Conservation (phyloP, 345 rosid species). For the Noccaea bulbosa region DNA sequence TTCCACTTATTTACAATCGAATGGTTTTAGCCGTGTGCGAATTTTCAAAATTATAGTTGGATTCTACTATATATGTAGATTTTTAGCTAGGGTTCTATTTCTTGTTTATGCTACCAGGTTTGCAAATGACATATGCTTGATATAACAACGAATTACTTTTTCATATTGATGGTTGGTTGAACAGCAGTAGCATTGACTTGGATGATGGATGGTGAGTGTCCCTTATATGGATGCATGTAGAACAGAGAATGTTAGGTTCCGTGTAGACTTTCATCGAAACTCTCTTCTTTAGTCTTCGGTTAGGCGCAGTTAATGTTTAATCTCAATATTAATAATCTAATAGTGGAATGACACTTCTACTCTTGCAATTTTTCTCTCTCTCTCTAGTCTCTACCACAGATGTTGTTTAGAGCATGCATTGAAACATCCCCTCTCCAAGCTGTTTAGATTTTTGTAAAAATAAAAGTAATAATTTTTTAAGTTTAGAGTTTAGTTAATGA, state of each 20-base stretch:
- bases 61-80: neutral
- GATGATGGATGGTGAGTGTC: constrained; percentile 21
- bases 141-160: too few relatives aligned
- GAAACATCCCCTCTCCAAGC: too few relatives aligned
- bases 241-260: constrained; percentile 37
- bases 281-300: constrained; percentile 29
- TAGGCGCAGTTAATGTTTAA: constrained; percentile 37
- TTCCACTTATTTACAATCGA: neutral
- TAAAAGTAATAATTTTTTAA: too few relatives aligned
- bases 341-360: constrained; percentile 18
- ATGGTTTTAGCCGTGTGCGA: neutral
- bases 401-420: too few relatives aligned
- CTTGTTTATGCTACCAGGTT: neutral
- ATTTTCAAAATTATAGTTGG: neutral
- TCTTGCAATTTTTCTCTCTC: neutral
- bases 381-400: neutral
- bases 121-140: neutral
- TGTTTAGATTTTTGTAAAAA: too few relatives aligned
- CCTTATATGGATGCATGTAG: constrained; percentile 18
- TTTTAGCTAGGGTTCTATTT: neutral
- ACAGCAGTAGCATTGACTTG: constrained; percentile 20
- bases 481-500: too few relatives aligned
- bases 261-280: constrained; percentile 14
- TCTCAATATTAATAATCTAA: constrained; percentile 1
- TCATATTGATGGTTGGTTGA: too few relatives aligned